These are phyloP conservation scores for Tuber aestivum DNA, from an alignment of 495 filamentous ascomycete genomes.

Conservation along the genomic window DNA sequence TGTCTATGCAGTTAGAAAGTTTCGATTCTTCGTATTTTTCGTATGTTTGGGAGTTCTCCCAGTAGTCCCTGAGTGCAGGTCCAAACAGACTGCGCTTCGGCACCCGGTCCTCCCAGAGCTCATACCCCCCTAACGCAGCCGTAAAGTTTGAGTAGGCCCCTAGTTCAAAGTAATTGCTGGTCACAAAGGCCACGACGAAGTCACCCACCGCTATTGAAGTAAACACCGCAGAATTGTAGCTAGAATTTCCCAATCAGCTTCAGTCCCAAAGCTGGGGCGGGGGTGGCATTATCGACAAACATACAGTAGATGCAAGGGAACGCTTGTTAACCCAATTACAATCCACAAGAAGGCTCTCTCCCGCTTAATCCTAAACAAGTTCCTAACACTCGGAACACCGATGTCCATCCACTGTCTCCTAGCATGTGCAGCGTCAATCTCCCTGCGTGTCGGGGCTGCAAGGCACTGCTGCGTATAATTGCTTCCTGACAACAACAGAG, in stretches of 20 bases:
- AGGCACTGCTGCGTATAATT: slow-evolving; percentile 19
- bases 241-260: neutral
- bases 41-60: no score
- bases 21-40: no score
- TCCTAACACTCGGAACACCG: slow-evolving; percentile 15
- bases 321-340: slow-evolving; percentile 3
- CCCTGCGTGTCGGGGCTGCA: slow-evolving; percentile 9
- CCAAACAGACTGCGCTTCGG: neutral
- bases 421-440: slow-evolving; percentile 17
- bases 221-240: slow-evolving; percentile 13
- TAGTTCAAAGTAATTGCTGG: neutral
- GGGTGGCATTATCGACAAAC: neutral
- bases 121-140: no score
- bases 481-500: neutral
- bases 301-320: slow-evolving; percentile 12
- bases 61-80: no score
- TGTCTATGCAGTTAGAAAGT: neutral
- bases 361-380: neutral
- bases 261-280: neutral
- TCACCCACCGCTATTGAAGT: neutral
- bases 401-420: slow-evolving; percentile 17
- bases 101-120: neutral
- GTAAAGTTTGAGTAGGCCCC: neutral
- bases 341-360: slow-evolving; percentile 9
- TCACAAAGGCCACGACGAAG: neutral